phyloP scores from a whole-genome alignment of 202 grass and related monocot genomes.

The Carex sylvatica region DNA sequence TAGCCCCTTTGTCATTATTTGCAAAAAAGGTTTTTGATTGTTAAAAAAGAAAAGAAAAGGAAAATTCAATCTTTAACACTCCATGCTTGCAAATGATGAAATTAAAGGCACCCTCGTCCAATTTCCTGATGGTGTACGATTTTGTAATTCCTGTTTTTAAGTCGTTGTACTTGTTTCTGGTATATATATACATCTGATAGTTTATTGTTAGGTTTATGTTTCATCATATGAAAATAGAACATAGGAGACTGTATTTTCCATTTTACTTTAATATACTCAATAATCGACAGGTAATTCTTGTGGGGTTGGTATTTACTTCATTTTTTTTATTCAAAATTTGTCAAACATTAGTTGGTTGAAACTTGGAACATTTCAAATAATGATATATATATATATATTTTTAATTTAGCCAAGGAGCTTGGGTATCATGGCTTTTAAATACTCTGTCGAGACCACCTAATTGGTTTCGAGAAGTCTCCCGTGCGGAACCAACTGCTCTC shows the following conservation, averaged over 20 bases:
- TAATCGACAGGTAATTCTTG: not conserved
- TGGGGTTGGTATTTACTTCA: not conserved
- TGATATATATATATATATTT: not conserved
- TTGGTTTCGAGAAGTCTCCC: too few relatives aligned
- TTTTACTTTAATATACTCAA: conserved; percentile 20
- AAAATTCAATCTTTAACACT: not conserved
- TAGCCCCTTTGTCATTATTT: not conserved
- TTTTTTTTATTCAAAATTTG: not conserved
- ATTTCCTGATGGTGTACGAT: not conserved
- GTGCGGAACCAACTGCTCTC: too few relatives aligned
- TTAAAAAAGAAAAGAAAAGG: not conserved
- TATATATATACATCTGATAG: conserved; percentile 27
- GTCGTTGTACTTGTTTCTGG: conserved; percentile 18
- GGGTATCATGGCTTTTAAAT: not conserved
- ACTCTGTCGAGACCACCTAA: not conserved
- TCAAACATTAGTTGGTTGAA: not conserved
- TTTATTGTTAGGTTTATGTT: conserved; percentile 22
- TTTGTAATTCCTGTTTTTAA: not conserved
- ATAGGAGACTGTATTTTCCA: not conserved
- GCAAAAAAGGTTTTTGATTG: not conserved
- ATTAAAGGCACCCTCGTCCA: not conserved
- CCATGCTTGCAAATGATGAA: conserved; percentile 7
- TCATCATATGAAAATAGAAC: conserved; percentile 7
- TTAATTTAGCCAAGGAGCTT: not conserved
- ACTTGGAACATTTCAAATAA: not conserved